These are phyloP conservation scores for Apophysomyces ossiformis DNA, from an alignment of 371 early-diverging fungal species.

Conservation along the genomic window DNA sequence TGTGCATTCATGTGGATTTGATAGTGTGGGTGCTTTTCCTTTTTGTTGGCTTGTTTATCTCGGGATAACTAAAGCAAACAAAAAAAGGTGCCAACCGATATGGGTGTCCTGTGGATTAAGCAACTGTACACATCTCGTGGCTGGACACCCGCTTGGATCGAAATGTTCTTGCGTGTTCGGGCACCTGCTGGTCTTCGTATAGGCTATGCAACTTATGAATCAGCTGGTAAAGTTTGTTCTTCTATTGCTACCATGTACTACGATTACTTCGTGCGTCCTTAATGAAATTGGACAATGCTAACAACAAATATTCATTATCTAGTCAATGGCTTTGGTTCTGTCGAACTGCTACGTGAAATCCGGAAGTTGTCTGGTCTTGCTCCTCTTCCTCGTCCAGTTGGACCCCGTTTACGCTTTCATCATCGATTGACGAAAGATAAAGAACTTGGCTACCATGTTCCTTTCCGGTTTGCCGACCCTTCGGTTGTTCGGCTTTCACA, in stretches of 20 bases:
- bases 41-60: not conserved
- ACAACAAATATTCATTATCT: not conserved
- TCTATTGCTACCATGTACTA: not conserved
- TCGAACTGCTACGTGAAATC: slow-evolving; percentile 55
- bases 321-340: slow-evolving; percentile 63
- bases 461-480: slow-evolving; percentile 66
- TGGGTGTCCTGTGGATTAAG: slow-evolving; percentile 65
- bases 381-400: slow-evolving; percentile 45
- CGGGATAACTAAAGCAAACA: not conserved
- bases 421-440: slow-evolving; percentile 47
- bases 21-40: slow-evolving; percentile 63
- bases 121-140: slow-evolving; percentile 44
- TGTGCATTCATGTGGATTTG: slow-evolving; percentile 90
- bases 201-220: slow-evolving; percentile 67
- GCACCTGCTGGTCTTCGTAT: slow-evolving; percentile 52
- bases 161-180: slow-evolving; percentile 65
- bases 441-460: slow-evolving; percentile 60
- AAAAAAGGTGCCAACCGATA: slow-evolving; percentile 59
- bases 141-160: slow-evolving; percentile 58
- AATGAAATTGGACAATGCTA: too few species aligned
- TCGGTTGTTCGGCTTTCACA: slow-evolving; percentile 64
- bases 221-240: slow-evolving; percentile 45
- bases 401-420: slow-evolving; percentile 47
- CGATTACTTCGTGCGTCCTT: too few species aligned
- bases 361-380: slow-evolving; percentile 56